A percentile compares a stretch with the other conserved stretches of the same genome.
phyloP scores from a whole-genome alignment of 2,329 filamentous ascomycete species.

The Zymoseptoria pseudotritici region DNA sequence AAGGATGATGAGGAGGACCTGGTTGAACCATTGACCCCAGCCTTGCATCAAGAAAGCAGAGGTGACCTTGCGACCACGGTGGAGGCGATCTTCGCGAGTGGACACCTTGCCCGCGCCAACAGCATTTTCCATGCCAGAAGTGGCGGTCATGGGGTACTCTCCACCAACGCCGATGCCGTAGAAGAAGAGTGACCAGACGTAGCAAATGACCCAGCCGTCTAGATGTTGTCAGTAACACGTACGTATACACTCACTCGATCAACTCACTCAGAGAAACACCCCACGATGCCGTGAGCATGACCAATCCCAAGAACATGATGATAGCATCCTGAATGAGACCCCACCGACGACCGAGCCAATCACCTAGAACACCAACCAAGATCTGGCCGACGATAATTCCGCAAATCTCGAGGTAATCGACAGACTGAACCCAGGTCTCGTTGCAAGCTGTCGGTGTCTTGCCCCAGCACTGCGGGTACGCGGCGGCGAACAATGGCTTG shows the following conservation, averaged over 20 bases:
- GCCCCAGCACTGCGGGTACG: constrained; percentile 73
- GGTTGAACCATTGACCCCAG: constrained; percentile 95
- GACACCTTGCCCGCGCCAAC: constrained; percentile 80
- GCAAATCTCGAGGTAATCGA: constrained; percentile 86
- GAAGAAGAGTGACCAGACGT: constrained; percentile 90
- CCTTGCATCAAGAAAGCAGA: constrained; percentile 97
- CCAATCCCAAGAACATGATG: constrained; percentile 88
- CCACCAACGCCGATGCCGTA: constrained; percentile 69
- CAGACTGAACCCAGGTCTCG: constrained; percentile 70
- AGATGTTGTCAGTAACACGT: constrained; percentile 5
- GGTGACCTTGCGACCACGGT: constrained; percentile 92
- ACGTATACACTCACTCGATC: background rate
- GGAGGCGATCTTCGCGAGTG: constrained; percentile 84
- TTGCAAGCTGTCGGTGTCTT: constrained; percentile 54
- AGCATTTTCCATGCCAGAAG: constrained; percentile 73
- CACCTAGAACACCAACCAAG: constrained; percentile 71
- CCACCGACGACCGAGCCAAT: constrained; percentile 83
- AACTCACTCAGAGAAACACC: constrained; percentile 56
- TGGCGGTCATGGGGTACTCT: constrained; percentile 95
- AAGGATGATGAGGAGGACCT: constrained; percentile 77
- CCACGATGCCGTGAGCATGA: constrained; percentile 91
- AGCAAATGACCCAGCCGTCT: constrained; percentile 96
- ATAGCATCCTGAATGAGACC: constrained; percentile 90
- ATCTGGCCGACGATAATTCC: constrained; percentile 95
- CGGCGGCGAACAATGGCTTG: constrained; percentile 67